Percentiles rank a stretch among this genome's conserved stretches.
Evolutionary conservation across 306 rosid species (phyloP).

Genomic region (Mimosa pudica): DNA sequence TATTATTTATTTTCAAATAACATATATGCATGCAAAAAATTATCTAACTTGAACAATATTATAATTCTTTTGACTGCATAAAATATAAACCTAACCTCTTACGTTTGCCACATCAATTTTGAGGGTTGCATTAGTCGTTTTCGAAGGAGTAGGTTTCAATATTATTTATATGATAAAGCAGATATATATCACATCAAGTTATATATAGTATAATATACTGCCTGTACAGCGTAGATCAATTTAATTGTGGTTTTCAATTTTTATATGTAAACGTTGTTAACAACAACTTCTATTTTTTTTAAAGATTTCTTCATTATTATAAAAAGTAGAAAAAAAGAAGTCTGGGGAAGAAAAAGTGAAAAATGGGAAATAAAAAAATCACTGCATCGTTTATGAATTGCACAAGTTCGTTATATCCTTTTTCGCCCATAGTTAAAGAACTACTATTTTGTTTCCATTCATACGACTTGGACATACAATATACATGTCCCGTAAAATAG

Average conservation of each 20-base stretch:
- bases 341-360: background rate
- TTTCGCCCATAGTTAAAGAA: background rate
- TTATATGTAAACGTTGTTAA: background rate
- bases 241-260: too few species aligned
- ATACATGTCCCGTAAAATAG: background rate
- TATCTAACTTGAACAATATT: background rate
- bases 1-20: too few species aligned
- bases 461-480: background rate
- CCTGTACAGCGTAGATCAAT: background rate
- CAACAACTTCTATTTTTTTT: too few species aligned
- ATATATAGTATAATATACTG: too few species aligned
- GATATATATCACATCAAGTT: too few species aligned
- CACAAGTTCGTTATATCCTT: background rate
- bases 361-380: background rate
- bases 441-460: background rate
- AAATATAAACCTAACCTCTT: background rate
- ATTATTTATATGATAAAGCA: too few species aligned
- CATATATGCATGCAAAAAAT: background rate
- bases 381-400: background rate
- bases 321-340: background rate
- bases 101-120: too few species aligned
- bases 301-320: background rate
- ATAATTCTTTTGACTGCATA: background rate
- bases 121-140: background rate
- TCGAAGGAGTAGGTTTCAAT: too few species aligned